phyloP scores from a whole-genome alignment of 2,329 filamentous ascomycete genomes.

The Fusarium xyrophilum region DNA sequence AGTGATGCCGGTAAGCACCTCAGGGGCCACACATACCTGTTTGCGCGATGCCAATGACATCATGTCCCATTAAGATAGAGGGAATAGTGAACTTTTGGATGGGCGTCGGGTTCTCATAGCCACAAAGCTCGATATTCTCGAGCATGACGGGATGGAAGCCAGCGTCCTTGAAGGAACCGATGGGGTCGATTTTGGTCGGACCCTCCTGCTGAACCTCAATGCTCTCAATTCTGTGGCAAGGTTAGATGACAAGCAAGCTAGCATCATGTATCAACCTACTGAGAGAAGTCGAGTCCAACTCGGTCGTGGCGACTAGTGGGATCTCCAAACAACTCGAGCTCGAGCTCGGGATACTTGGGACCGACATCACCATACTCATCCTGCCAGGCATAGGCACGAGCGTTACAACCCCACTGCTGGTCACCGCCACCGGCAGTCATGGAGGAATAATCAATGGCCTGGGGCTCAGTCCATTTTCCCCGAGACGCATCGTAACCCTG shows the following conservation, averaged over 20 bases:
- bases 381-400: conserved; percentile 80
- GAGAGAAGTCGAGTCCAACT: conserved; percentile 68
- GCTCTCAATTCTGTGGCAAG: conserved; percentile 55
- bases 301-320: conserved; percentile 57
- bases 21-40: conserved; percentile 63
- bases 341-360: conserved; percentile 72
- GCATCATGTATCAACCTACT: conserved; percentile 52
- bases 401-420: conserved; percentile 59
- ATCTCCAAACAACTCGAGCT: conserved; percentile 75
- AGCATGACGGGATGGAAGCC: conserved; percentile 86
- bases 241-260: conserved; percentile 34
- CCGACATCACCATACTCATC: conserved; percentile 88
- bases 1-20: neutral
- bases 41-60: conserved; percentile 89
- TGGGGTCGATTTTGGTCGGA: conserved; percentile 56
- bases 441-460: conserved; percentile 57
- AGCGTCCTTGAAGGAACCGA: conserved; percentile 71
- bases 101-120: conserved; percentile 77
- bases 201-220: conserved; percentile 67
- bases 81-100: conserved; percentile 89
- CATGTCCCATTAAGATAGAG: conserved; percentile 75
- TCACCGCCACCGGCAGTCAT: conserved; percentile 17
- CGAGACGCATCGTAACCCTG: conserved; percentile 48
- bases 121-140: conserved; percentile 75
- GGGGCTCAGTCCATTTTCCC: conserved; percentile 55